Base-by-base conservation (phyloP, 2,329 filamentous ascomycete genomes). In the Colletotrichum lupini region DNA sequence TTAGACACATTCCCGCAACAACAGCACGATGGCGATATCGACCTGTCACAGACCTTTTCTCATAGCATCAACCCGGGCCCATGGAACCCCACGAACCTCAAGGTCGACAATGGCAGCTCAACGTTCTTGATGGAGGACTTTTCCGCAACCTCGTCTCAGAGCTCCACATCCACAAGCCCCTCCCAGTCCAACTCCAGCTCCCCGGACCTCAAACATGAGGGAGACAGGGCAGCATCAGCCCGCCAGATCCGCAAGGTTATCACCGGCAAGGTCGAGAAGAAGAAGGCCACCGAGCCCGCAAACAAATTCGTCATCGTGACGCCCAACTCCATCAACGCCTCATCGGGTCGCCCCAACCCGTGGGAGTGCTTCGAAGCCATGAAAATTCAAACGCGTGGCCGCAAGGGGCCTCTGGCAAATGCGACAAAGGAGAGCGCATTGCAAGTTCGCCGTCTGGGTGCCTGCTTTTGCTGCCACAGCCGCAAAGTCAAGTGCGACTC, bases 401-500 rank as follows among this genome's bases (percentile, higher is more conserved):
- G 89, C 64, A 90, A 90, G 77, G 89, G 89, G 0, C 88, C 88
- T 1, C 79, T 90, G 49, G 86, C 87, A 30, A 83, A 86, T 59
- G 85, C 87, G n/a, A 87, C 85, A 35, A 89, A 89, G 77, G 83
- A 89, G 78, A 87, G 83, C 58, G 89, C 89, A 1, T 82, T 90
- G 2, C 84, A 88, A 68, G 87, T 91, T 12, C 85, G 89, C 19
- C 84, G 88, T 37, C 79, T 84, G 5, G 88, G 89, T 6, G 89
- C 89, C 11, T 91, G 89, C 77, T 90, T 90, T 81, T 89, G 87
- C 80, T 91, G 89, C 77, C 88, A 89, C 77, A 87, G 86, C 70
- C 87, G 89, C 75, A 91, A 91, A 78, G 89, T 91, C 67, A 88
- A 87, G 78, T 90, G 89, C 75, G 87, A 89, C 78, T 85, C 85